These are phyloP conservation scores for Erodium texanum DNA, from an alignment of 441 rosid genomes.

Conservation along the genomic window DNA sequence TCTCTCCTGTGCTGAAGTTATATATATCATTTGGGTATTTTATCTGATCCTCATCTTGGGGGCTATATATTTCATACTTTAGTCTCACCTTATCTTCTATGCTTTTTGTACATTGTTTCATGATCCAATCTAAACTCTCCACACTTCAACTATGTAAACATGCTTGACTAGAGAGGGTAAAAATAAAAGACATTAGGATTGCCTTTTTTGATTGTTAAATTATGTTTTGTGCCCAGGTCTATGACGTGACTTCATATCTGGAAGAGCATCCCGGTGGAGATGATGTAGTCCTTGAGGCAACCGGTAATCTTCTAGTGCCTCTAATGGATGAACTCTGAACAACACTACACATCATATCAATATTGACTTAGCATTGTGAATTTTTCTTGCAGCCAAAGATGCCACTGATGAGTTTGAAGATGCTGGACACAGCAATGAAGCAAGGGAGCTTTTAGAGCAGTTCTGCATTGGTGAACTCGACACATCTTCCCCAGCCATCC, in stretches of 20 bases:
- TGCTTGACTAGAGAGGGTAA: no score
- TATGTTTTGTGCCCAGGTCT: conserved; percentile 36
- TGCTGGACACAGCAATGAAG: conserved; percentile 67
- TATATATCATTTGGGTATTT: no score
- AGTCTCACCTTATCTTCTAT: no score
- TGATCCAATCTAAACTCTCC: no score
- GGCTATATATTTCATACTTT: no score
- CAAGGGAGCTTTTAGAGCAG: conserved; percentile 55
- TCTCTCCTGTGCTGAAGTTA: no score
- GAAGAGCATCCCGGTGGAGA: conserved; percentile 97
- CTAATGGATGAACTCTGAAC: not conserved
- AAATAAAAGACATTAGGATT: no score
- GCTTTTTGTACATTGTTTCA: no score
- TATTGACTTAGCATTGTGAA: not conserved
- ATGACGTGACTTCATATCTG: conserved; percentile 68
- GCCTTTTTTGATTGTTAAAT: not conserved
- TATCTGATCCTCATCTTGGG: no score
- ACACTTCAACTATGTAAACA: no score
- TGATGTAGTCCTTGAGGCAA: conserved; percentile 63
- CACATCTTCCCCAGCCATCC: conserved; percentile 32
- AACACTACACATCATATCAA: not conserved
- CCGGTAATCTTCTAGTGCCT: conserved; percentile 34
- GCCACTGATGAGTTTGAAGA: conserved; percentile 83
- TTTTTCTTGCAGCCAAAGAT: conserved; percentile 46
- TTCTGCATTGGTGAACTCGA: conserved; percentile 77